phyloP scores from a whole-genome alignment of 768 basidiomycete genomes.

The Peribolospora baueri region DNA sequence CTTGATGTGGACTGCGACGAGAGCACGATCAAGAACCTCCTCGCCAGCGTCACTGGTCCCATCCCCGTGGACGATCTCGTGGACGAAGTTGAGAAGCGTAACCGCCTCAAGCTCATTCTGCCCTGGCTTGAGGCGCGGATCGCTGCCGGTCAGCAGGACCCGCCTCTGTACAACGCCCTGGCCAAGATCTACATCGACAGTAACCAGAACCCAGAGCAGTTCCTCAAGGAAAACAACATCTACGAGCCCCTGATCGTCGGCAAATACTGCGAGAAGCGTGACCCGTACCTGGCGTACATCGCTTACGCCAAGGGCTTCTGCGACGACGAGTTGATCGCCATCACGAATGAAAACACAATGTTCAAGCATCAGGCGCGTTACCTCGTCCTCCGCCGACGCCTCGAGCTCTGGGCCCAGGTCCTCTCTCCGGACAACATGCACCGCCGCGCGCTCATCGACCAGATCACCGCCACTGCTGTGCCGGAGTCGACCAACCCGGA shows the following conservation, averaged over 20 bases:
- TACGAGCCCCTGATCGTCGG: slow-evolving; percentile 94
- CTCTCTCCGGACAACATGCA: slow-evolving; percentile 69
- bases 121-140: slow-evolving; percentile 92
- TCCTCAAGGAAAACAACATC: slow-evolving; percentile 95
- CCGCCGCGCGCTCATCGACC: slow-evolving; percentile 79
- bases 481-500: slow-evolving; percentile 95
- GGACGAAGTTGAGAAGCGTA: slow-evolving; percentile 85
- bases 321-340: slow-evolving; percentile 84
- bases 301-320: slow-evolving; percentile 98
- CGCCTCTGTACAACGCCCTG: slow-evolving; percentile 82
- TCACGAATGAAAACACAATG: slow-evolving; percentile 98
- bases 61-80: slow-evolving; percentile 97
- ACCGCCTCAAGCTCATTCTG: slow-evolving; percentile 82
- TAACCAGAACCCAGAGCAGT: slow-evolving; percentile 90
- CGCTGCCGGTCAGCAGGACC: slow-evolving; percentile 76
- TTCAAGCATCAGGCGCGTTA: slow-evolving; percentile 99
- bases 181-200: slow-evolving; percentile 98
- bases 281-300: slow-evolving; percentile 95
- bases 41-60: slow-evolving; percentile 80
- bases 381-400: slow-evolving; percentile 79
- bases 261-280: slow-evolving; percentile 96
- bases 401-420: slow-evolving; percentile 91
- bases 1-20: slow-evolving; percentile 98
- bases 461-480: slow-evolving; percentile 79
- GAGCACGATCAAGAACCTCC: slow-evolving; percentile 72